These are phyloP conservation scores for Blastocystis sp. DNA, from an alignment of 352 stramenopile genomes.

Conservation along the genomic window DNA sequence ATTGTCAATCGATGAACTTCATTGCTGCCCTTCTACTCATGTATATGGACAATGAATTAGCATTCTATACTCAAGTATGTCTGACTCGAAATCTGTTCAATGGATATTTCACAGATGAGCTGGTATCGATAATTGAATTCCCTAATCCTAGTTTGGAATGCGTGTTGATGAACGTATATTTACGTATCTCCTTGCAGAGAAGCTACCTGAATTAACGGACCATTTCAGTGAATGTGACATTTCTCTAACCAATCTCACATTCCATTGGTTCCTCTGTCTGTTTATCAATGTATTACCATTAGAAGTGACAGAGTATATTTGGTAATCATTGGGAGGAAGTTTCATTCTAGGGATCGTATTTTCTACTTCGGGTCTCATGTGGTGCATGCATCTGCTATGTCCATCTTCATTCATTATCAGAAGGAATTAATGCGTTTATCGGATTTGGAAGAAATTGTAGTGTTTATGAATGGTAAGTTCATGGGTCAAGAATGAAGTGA, in stretches of 20 bases:
- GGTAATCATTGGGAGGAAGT: neutral
- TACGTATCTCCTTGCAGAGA: slow-evolving; percentile 1
- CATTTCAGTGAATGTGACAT: slow-evolving; percentile 27
- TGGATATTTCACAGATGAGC: slow-evolving; percentile 35
- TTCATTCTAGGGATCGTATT: slow-evolving; percentile 41
- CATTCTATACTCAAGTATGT: slow-evolving; percentile 49
- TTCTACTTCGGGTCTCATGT: slow-evolving; percentile 57
- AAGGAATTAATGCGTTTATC: neutral
- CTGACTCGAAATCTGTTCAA: neutral
- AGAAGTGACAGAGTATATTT: slow-evolving; percentile 45
- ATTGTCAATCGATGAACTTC: slow-evolving; percentile 60
- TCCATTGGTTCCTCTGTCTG: slow-evolving; percentile 59
- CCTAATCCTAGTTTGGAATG: slow-evolving; percentile 33
- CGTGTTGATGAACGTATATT: slow-evolving; percentile 42
- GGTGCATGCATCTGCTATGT: neutral
- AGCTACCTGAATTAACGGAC: slow-evolving; percentile 28
- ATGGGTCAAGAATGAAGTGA: neutral
- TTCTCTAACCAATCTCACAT: slow-evolving; percentile 36
- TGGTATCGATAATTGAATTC: neutral
- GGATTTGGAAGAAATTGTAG: slow-evolving; percentile 50
- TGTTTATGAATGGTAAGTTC: neutral
- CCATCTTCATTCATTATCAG: slow-evolving; percentile 20
- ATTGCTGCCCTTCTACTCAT: slow-evolving; percentile 12
- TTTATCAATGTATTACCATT: slow-evolving; percentile 48
- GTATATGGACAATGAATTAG: slow-evolving; percentile 27